These are phyloP conservation scores for Cutaneotrichosporon curvatum DNA, from an alignment of 1,284 basidiomycete species.

Conservation along the genomic window DNA sequence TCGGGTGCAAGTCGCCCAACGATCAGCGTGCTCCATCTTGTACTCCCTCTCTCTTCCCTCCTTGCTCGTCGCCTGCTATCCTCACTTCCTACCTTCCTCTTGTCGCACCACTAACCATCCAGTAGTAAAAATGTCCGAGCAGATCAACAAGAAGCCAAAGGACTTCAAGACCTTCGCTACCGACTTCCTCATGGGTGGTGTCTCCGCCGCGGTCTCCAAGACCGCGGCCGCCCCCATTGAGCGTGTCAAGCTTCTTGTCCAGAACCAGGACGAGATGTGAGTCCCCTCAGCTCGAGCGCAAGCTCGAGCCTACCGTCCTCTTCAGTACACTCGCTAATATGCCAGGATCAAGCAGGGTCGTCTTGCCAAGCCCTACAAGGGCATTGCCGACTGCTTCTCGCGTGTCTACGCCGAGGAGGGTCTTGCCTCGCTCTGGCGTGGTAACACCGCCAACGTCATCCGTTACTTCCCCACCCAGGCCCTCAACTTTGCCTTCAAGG, in stretches of 20 bases:
- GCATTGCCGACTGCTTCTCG: conserved; percentile 75
- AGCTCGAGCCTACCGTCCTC: conserved; percentile 12
- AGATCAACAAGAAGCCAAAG: conserved; percentile 47
- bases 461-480: conserved; percentile 97
- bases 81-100: too few relatives aligned
- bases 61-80: too few relatives aligned
- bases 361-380: conserved; percentile 87
- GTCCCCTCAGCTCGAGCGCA: too few relatives aligned
- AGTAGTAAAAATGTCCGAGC: conserved; percentile 31
- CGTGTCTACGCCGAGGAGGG: conserved; percentile 90
- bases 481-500: conserved; percentile 95
- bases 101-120: too few relatives aligned
- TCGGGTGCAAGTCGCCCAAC: too few relatives aligned
- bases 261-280: conserved; percentile 69
- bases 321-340: not conserved
- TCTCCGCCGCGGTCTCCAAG: conserved; percentile 75
- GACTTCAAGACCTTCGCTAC: conserved; percentile 46
- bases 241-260: conserved; percentile 94
- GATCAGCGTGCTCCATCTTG: too few relatives aligned
- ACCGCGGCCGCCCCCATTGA: conserved; percentile 97
- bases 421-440: conserved; percentile 83
- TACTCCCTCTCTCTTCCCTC: too few relatives aligned
- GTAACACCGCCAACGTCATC: conserved; percentile 96
- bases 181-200: conserved; percentile 49
- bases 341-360: conserved; percentile 92